Percentiles rank a stretch among this genome's conserved stretches.
phyloP scores from a whole-genome alignment of 164 flowering plant genomes.

The Dillenia turbinata region DNA sequence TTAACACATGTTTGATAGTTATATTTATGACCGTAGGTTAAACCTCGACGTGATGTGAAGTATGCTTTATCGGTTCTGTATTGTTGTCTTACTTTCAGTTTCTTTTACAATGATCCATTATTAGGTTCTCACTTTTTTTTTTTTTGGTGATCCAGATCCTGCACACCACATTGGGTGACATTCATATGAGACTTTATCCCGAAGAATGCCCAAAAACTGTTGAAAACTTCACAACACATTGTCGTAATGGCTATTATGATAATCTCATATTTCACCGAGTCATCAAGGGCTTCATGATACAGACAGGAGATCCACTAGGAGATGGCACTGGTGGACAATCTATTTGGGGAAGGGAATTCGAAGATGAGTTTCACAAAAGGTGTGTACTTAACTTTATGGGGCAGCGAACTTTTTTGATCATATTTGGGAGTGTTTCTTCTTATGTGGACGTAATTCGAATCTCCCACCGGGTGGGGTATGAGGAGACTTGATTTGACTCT shows the following conservation, averaged over 20 bases:
- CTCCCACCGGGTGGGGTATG: too few relatives aligned
- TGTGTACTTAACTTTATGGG: constrained; percentile 7
- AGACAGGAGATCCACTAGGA: constrained; percentile 97
- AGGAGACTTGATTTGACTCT: too few relatives aligned
- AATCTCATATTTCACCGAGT: constrained; percentile 96
- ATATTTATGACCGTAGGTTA: too few relatives aligned
- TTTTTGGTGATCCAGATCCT: constrained; percentile 46
- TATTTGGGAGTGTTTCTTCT: too few relatives aligned
- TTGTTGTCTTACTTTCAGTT: background rate
- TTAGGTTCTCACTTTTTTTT: background rate
- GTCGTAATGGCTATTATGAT: constrained; percentile 95
- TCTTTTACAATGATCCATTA: too few relatives aligned
- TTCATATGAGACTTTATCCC: constrained; percentile 90
- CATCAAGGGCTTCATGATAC: constrained; percentile 98
- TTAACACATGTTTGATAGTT: too few relatives aligned
- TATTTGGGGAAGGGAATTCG: constrained; percentile 99
- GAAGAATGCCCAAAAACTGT: constrained; percentile 99
- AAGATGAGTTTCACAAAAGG: constrained; percentile 99
- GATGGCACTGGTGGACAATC: constrained; percentile 99
- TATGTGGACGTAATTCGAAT: too few relatives aligned
- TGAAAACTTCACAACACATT: constrained; percentile 97
- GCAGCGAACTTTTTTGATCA: too few relatives aligned
- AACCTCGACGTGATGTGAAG: too few relatives aligned
- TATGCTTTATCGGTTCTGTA: background rate
- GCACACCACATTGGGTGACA: constrained; percentile 91